Evolutionary conservation across 805 yeast genomes (phyloP).

Genomic region (Saccharomycopsis oosterbeekiorum): DNA sequence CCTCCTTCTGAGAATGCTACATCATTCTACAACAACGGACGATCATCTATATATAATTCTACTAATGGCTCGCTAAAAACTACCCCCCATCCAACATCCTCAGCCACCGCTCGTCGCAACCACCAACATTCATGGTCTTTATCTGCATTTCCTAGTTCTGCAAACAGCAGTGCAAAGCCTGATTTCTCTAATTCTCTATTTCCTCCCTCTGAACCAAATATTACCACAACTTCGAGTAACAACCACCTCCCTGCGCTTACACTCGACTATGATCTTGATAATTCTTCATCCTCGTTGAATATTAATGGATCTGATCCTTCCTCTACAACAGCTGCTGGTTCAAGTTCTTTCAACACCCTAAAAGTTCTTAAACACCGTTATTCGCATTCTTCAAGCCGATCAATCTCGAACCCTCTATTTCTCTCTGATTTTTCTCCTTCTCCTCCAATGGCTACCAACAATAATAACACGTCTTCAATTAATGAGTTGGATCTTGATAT

Average conservation of each 20-base stretch:
- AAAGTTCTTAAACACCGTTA: constrained; percentile 2
- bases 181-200: not conserved
- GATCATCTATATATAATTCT: not conserved
- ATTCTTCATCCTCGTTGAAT: not conserved
- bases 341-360: not conserved
- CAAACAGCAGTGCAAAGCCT: not conserved
- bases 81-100: not conserved
- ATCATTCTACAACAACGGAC: not conserved
- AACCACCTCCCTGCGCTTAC: not conserved
- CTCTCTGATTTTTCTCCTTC: not conserved
- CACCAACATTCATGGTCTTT: constrained; percentile 15
- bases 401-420: constrained; percentile 15
- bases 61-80: not conserved
- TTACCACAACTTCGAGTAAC: not conserved
- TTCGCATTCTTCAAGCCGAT: constrained; percentile 11
- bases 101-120: not conserved
- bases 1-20: not conserved
- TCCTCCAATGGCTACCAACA: not conserved
- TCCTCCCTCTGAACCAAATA: not conserved
- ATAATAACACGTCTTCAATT: not conserved
- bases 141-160: constrained; percentile 1
- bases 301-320: not conserved
- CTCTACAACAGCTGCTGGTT: not conserved
- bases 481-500: not conserved
- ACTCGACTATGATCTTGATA: not conserved